Percentiles rank a stretch among this genome's conserved stretches.
Evolutionary conservation across 1,284 basidiomycete species (phyloP).

Genomic region (Coniophora puteana): DNA sequence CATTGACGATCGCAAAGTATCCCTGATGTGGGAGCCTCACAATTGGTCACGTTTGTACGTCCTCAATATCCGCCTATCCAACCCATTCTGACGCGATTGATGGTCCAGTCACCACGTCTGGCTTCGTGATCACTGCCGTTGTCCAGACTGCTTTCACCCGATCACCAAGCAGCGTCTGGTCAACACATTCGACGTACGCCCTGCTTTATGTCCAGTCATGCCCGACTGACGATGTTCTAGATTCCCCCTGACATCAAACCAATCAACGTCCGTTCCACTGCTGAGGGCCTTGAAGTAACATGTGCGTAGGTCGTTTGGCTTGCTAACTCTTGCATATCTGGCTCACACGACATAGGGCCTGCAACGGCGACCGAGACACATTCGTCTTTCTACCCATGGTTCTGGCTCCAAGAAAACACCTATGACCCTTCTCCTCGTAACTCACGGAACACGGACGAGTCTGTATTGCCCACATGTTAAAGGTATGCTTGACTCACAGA

Average conservation of each 20-base stretch:
- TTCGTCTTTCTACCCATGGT: slow-evolving; percentile 82
- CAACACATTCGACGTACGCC: slow-evolving; percentile 75
- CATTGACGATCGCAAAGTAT: slow-evolving; percentile 54
- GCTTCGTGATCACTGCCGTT: slow-evolving; percentile 87
- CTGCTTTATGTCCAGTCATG: background rate
- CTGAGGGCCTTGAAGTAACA: slow-evolving; percentile 64
- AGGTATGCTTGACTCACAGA: slow-evolving; percentile 1
- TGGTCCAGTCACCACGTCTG: slow-evolving; percentile 61
- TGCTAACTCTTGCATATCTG: background rate
- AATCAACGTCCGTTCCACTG: slow-evolving; percentile 51
- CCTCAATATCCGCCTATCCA: slow-evolving; percentile 1
- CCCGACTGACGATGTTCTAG: slow-evolving; percentile 35
- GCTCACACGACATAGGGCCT: slow-evolving; percentile 45
- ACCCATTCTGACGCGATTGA: background rate
- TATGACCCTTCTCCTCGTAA: slow-evolving; percentile 62
- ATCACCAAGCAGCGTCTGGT: slow-evolving; percentile 88
- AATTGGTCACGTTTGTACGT: slow-evolving; percentile 71
- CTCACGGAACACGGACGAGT: slow-evolving; percentile 38
- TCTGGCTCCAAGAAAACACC: slow-evolving; percentile 73
- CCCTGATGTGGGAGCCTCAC: slow-evolving; percentile 64
- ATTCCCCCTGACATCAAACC: slow-evolving; percentile 76
- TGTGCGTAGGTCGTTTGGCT: slow-evolving; percentile 37
- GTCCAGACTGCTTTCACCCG: slow-evolving; percentile 83
- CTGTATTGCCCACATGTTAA: slow-evolving; percentile 6
- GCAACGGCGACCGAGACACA: slow-evolving; percentile 49